Percentiles rank a stretch among this genome's conserved stretches.
These are phyloP conservation scores for Harringtonia aguacate DNA, from an alignment of 2,329 filamentous ascomycete genomes.

Conservation along the genomic window DNA sequence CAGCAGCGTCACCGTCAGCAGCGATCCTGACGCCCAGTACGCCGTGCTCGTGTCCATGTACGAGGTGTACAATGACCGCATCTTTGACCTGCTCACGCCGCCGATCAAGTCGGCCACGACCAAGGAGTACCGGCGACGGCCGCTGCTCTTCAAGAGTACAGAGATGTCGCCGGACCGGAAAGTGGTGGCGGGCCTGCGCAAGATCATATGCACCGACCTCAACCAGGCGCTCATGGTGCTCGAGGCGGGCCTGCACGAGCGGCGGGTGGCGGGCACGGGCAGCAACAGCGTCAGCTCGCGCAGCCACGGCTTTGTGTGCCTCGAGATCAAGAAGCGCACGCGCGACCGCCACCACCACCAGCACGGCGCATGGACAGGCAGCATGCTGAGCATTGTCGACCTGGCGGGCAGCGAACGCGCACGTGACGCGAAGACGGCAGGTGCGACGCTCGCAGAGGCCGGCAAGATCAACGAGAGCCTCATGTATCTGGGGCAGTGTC, in stretches of 20 bases:
- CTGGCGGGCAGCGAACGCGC: constrained; percentile 89
- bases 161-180: constrained; percentile 86
- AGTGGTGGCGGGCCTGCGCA: constrained; percentile 81
- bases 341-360: constrained; percentile 13
- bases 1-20: constrained; percentile 53
- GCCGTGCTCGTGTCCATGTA: constrained; percentile 93
- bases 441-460: constrained; percentile 84
- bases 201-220: constrained; percentile 74
- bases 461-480: constrained; percentile 97
- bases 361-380: constrained; percentile 60
- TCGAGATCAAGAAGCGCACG: constrained; percentile 80
- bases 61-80: constrained; percentile 96
- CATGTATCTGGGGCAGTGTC: constrained; percentile 95
- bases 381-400: constrained; percentile 79
- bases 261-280: constrained; percentile 79
- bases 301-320: constrained; percentile 91
- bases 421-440: constrained; percentile 85
- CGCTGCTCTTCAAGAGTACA: constrained; percentile 84
- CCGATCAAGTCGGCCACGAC: constrained; percentile 47
- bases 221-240: constrained; percentile 82
- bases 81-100: constrained; percentile 79
- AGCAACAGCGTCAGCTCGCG: constrained; percentile 88
- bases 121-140: constrained; percentile 64
- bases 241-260: constrained; percentile 78
- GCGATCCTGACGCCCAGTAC: constrained; percentile 66